phyloP scores from a whole-genome alignment of 2,329 filamentous ascomycete genomes.

The Eurotiales sp. region DNA sequence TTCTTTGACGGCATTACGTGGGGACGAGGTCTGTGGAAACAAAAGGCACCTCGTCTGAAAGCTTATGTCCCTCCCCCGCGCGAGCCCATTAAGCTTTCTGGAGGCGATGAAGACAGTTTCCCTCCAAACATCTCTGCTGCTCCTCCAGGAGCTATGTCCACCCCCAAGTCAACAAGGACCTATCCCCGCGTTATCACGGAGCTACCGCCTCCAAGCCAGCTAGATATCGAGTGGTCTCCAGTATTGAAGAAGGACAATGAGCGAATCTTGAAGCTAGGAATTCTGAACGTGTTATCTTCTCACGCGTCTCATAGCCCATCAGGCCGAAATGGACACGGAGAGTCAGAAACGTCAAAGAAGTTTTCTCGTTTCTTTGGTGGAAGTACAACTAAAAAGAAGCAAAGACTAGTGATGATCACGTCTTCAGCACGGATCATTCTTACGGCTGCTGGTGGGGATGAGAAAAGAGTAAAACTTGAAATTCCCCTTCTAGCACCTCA shows the following conservation, averaged over 20 bases:
- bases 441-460: constrained; percentile 85
- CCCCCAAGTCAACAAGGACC: constrained; percentile 50
- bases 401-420: constrained; percentile 91
- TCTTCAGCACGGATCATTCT: constrained; percentile 86
- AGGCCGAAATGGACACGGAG: constrained; percentile 59
- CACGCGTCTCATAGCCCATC: constrained; percentile 72
- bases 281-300: constrained; percentile 77
- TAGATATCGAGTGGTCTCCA: constrained; percentile 98
- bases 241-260: constrained; percentile 89
- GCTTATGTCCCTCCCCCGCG: constrained; percentile 74
- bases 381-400: constrained; percentile 85
- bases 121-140: constrained; percentile 42
- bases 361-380: constrained; percentile 91
- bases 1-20: constrained; percentile 89
- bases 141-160: constrained; percentile 28
- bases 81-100: constrained; percentile 71
- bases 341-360: constrained; percentile 72
- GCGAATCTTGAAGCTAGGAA: constrained; percentile 88
- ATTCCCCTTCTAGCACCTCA: constrained; percentile 76
- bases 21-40: constrained; percentile 81
- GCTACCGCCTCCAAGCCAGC: constrained; percentile 88
- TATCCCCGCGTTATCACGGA: constrained; percentile 87
- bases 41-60: constrained; percentile 81
- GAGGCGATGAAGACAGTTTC: constrained; percentile 35
- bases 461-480: constrained; percentile 92